Conservation (phyloP, 768 basidiomycete species). For the Agrocybe pediades region DNA sequence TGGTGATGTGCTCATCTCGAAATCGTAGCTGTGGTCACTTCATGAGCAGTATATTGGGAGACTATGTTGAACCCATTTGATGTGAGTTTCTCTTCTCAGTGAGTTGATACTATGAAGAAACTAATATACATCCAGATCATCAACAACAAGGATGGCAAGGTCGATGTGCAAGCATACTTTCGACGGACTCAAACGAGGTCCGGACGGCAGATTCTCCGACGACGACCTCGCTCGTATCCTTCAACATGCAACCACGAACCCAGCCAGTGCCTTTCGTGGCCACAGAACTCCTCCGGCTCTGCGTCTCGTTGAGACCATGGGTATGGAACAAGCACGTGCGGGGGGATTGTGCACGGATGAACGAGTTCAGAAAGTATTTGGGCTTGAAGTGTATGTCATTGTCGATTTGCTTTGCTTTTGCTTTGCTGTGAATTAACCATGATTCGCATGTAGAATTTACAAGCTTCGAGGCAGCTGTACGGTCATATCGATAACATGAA, state of each 20-base stretch:
- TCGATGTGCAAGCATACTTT: conserved; percentile 43
- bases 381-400: conserved; percentile 41
- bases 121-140: conserved; percentile 30
- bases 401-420: not conserved
- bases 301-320: conserved; percentile 57
- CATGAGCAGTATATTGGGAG: conserved; percentile 55
- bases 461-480: conserved; percentile 43
- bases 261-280: conserved; percentile 29
- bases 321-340: conserved; percentile 50
- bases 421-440: not conserved
- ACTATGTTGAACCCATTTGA: conserved; percentile 60
- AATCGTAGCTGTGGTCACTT: conserved; percentile 49
- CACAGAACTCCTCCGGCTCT: conserved; percentile 48
- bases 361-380: conserved; percentile 54
- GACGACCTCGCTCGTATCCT: conserved; percentile 13
- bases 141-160: conserved; percentile 30
- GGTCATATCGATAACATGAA: conserved; percentile 35
- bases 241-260: conserved; percentile 11
- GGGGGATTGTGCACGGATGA: conserved; percentile 63
- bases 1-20: too few relatives aligned
- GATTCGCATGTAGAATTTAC: conserved; percentile 34
- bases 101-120: too few relatives aligned
- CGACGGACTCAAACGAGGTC: conserved; percentile 20
- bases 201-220: conserved; percentile 14
- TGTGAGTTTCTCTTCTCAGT: conserved; percentile 22